Base-by-base conservation (phyloP, 2,329 filamentous ascomycete species). In the Atkinsonella texensis region DNA sequence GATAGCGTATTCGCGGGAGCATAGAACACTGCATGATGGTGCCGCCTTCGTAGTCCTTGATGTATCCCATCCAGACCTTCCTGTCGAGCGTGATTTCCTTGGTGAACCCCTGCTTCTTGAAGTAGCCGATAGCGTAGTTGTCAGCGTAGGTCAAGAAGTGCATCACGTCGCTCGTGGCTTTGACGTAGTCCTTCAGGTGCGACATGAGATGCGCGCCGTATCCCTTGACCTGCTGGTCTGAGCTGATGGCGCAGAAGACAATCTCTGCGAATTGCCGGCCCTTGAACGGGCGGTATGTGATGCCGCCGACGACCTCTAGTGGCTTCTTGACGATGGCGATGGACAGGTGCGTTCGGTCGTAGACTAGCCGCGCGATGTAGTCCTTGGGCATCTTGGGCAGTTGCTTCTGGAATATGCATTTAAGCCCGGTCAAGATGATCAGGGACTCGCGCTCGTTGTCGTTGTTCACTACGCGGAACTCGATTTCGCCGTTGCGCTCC, bases 11-110 rank as follows among this genome's bases (percentile, higher is more conserved):
- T 56, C 86, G 87, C 8, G 91, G 91, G 18, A 98, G 78, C 93
- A 98, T 97, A 49, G 86, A 89, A 64, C 93, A 98, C 71, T 98
- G 93, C 93, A 98, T 98, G 55, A 98, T 95, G 0, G 93, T 98
- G 53, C 93, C 93, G 53, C 93, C 93, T 69, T 98, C 93, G 67
- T 98, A 98, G 66, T 98, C 93, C 66, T 98, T 98, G 73, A 98
- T 98, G 62, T 97, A 98, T 2, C 93, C 93, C 93, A 97, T 97
- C 93, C 93, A 98, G 3, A 89, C 84, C 2, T 84, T 83, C 61
- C 84, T 86, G 53, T 93, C 87, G 1, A 98, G 80, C 0, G 90
- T 95, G 57, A 98, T 97, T 61, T 98, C 91, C 66, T 98, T 98
- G 1, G 93, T 97, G 64, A 98, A 98, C 0, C 93, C 93, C 66